Evolutionary conservation across 768 basidiomycete species (phyloP), one percentile per base, ranked within the genome.

Genomic region (Mycena olivaceomarginata): DNA sequence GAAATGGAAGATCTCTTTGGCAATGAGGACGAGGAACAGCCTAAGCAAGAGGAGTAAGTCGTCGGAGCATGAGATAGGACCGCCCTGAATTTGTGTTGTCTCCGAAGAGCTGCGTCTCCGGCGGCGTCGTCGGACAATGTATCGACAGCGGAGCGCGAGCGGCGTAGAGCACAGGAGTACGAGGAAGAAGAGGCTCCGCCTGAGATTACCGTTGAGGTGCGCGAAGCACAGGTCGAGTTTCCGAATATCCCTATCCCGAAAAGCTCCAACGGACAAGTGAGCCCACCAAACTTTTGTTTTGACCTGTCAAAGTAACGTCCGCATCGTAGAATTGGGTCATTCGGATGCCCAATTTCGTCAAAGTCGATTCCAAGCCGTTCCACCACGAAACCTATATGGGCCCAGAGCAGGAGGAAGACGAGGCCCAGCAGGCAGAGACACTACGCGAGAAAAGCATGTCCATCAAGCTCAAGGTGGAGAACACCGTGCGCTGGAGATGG

Each of bases 401-500:
- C 22, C 93, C 96, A 20, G 96, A 97, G 80, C 93, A 95, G 43
- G 95, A 96, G 43, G 93, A 93, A 25, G 93, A 92, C 56, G 92
- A 94, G 65, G 81, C 87, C 18, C 88, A 90, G 41, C 88, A 91
- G 67, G 90, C 87, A 12, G 93, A 93, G 72, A 92, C 89, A 16
- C 84, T 93, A 31, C 92, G 93, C 69, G 94, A 96, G 85, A 94
- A 93, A 85, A 94, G 94, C 72, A 95, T 95, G 93, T 90, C 92
- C 59, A 94, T 96, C 82, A 97, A 96, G 83, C 90, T 96, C 65
- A 94, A 95, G 80, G 96, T 98, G 10, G 96, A 97, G 88, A 98
- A 98, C 84, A 98, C 97, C 7, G 90, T 99, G 22, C 91, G 98
- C 51, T 99, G 98, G 98, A 93, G 94, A 80, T 99, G 98, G 98